Conservation (phyloP, 345 rosid species). For the Pseudoturritis turrita region DNA sequence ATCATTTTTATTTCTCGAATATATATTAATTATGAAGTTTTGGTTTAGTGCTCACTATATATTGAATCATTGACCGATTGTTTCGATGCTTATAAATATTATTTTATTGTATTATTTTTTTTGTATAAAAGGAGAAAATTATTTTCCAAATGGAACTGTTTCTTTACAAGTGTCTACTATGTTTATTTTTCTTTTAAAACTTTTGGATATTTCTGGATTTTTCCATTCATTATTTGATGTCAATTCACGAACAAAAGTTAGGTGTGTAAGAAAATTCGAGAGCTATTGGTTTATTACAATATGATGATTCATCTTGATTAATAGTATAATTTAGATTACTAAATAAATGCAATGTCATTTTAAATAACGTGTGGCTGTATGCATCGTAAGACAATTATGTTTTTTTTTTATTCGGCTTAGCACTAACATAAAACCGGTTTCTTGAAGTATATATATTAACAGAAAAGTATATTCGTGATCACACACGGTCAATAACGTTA, state of each 20-base stretch:
- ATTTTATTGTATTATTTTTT: not conserved
- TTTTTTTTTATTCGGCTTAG: not conserved
- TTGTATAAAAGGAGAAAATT: too few relatives aligned
- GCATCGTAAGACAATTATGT: not conserved
- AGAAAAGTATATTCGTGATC: not conserved
- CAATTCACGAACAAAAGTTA: constrained; percentile 7
- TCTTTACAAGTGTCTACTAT: not conserved
- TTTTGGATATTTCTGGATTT: not conserved
- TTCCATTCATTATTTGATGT: not conserved
- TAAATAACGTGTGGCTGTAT: not conserved
- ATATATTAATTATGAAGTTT: not conserved
- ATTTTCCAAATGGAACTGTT: too few relatives aligned
- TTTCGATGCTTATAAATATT: not conserved
- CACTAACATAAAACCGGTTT: not conserved
- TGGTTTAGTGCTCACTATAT: not conserved
- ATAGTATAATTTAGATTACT: not conserved
- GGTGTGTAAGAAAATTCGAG: not conserved
- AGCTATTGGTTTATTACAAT: not conserved
- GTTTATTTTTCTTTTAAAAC: not conserved
- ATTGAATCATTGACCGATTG: not conserved
- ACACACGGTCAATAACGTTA: not conserved
- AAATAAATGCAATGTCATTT: not conserved
- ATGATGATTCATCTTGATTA: not conserved
- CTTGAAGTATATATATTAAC: too few relatives aligned
- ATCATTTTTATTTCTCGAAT: not conserved